Evolutionary conservation across 495 filamentous ascomycete species (phyloP).

Genomic region (Podospora comata): DNA sequence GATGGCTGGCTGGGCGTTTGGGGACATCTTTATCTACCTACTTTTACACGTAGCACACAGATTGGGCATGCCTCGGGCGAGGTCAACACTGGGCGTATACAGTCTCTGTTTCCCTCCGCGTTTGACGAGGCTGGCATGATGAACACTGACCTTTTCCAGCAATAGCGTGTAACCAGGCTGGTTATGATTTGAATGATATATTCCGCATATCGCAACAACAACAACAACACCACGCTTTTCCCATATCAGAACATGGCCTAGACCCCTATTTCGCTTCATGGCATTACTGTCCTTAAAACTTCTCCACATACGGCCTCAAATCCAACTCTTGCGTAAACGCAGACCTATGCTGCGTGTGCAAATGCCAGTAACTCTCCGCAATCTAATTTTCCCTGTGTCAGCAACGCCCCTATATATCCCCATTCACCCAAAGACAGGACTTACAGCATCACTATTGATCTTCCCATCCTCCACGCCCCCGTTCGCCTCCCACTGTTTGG

Average conservation of each 20-base stretch:
- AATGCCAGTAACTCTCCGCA: conserved; percentile 81
- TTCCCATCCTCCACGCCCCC: conserved; percentile 64
- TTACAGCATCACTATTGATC: conserved; percentile 74
- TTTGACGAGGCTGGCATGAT: not conserved
- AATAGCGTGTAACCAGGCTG: not conserved
- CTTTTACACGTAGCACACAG: not conserved
- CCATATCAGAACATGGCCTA: too few relatives aligned
- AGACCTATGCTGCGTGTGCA: conserved; percentile 80
- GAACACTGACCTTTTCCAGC: not conserved
- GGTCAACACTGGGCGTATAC: not conserved
- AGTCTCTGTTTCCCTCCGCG: not conserved
- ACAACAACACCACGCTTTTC: too few relatives aligned
- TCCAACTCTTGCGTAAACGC: conserved; percentile 85
- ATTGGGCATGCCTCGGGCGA: not conserved
- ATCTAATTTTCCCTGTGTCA: conserved; percentile 53
- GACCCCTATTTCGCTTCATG: too few relatives aligned
- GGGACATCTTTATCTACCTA: not conserved
- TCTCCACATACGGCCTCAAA: conserved; percentile 75
- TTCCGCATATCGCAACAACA: not conserved
- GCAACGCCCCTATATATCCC: conserved; percentile 7
- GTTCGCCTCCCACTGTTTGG: conserved; percentile 58
- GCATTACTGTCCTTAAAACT: conserved; percentile 44
- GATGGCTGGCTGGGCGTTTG: not conserved
- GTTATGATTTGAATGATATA: not conserved
- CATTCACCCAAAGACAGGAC: conserved; percentile 30